Percentiles rank a stretch among this genome's conserved stretches.
phyloP scores from a whole-genome alignment of 1,139 yeast species.

The Hansenula lynferdii region DNA sequence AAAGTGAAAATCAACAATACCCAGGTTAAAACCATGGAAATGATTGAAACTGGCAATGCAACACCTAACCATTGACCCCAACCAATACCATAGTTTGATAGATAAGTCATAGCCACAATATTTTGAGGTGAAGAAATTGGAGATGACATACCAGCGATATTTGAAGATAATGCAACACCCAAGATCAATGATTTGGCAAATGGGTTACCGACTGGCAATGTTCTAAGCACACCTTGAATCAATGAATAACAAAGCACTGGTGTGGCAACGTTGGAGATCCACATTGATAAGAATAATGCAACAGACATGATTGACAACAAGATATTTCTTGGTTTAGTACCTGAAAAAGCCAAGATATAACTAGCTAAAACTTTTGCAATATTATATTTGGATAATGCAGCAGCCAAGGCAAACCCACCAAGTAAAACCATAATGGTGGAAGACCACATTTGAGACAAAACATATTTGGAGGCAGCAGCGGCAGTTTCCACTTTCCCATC shows the following conservation, averaged over 20 bases:
- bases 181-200: constrained; percentile 61
- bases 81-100: constrained; percentile 57
- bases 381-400: constrained; percentile 65
- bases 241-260: constrained; percentile 70
- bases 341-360: constrained; percentile 58
- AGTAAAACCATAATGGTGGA: constrained; percentile 64
- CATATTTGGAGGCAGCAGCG: constrained; percentile 47
- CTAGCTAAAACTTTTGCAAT: constrained; percentile 66
- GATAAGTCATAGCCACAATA: constrained; percentile 65
- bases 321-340: constrained; percentile 61
- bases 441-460: constrained; percentile 66
- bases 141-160: constrained; percentile 77
- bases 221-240: constrained; percentile 58
- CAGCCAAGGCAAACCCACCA: constrained; percentile 74
- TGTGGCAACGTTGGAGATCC: constrained; percentile 78
- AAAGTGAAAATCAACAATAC: constrained; percentile 51
- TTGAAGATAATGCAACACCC: constrained; percentile 70
- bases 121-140: constrained; percentile 80
- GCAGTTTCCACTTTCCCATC: constrained; percentile 49
- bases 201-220: constrained; percentile 55
- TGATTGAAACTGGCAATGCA: constrained; percentile 58
- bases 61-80: constrained; percentile 80
- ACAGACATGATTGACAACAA: constrained; percentile 63
- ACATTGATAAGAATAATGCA: constrained; percentile 66
- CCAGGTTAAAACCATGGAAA: constrained; percentile 56